Base-by-base conservation (phyloP, 495 filamentous ascomycete genomes). In the Penicillium crystallinum region DNA sequence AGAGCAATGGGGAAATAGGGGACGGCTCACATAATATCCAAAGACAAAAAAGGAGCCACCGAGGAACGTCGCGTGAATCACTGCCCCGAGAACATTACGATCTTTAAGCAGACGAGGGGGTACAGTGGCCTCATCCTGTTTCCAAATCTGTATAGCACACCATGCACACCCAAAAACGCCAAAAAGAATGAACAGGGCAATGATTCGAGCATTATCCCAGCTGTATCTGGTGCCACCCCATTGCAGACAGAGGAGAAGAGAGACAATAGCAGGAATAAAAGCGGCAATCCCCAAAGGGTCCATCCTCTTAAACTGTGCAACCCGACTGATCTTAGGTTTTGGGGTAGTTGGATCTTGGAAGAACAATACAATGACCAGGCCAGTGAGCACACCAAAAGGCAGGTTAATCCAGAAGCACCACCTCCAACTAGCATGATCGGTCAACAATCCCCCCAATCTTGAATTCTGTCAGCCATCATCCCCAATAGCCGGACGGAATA, bases 221-320 rank as follows among this genome's bases (percentile, higher is more conserved):
- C 68, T 52, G 53, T 91, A 89, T 19, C 68, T 77, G 0, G 77
- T 77, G 3, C 90, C 90, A 35, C 89, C 90, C 90, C 90, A 96
- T 65, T 93, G 89, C 14, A 96, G 72, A 0, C 88, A 86, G 2
- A 96, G 69, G 6, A 95, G 64, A 0, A 92, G 69, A 52, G 79
- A 87, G 44, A 91, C 72, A 17, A 95, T 79, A 5, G 74, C 79
- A 0, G 88, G 88, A 31, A 95, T 73, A 52, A 95, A 88, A 27
- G 85, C 59, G 3, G 73, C 5, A 0, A 81, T 84, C 7, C 90
- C 90, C 9, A 79, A 56, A 0, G 82, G 77, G 63, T 95, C 90
- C 54, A 93, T 78, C 37, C 81, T 69, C 49, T 70, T 81, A n/a
- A 63, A 9, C 29, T 84, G 76, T 44, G 79, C 65, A 27, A 61